Base-by-base conservation (phyloP, 768 basidiomycete species). In the Leccinum boreale region DNA sequence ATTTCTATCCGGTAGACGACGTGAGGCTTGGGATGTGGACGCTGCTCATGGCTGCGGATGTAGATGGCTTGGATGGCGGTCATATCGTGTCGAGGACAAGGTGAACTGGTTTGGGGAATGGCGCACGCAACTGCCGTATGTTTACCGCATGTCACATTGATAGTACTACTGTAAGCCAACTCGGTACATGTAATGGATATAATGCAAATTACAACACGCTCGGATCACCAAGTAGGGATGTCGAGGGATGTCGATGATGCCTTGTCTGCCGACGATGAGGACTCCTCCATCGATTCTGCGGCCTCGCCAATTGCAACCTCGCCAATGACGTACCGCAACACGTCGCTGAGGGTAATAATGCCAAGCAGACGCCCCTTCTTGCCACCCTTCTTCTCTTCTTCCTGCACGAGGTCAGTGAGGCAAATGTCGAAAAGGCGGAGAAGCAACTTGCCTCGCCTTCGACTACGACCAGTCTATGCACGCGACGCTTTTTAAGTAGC, bases 391-490 rank as follows among this genome's bases (percentile, higher is more conserved):
- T 78, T 83, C 68, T 90, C 90, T 75, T 92, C 90, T 69, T 90
- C 90, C 90, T 92, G 60, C 44, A 52, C 48, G 44, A n/a, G 50
- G 52, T 50, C 45, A 35, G 48, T 23, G 55, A 52, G 23, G 17
- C 12, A n/a, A 29, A 49, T 4, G 31, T 11, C 14, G 50, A 14
- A 31, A 24, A 44, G 50, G 23, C 3, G 28, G 24, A 17, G 19
- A 28, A 45, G 31, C 1, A 14, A 74, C 81, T 60, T 61, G 89
- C 90, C 70, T 93, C 92, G 62, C 92, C 91, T 76, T 95, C 93
- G 15, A 98, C 94, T 3, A 98, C 94, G 2, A 98, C 94, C 17
- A 99, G 76, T 50, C 97, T 85, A 71, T 99, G 97, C 14, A 97
- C 92, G 31, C 97, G 80, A 28, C 94, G 86, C 72, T 94, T 92